A percentile compares a stretch with the other conserved stretches of the same genome.
Evolutionary conservation across 2,329 filamentous ascomycete genomes (phyloP).

Genomic region (Hymenoscyphus occultus): DNA sequence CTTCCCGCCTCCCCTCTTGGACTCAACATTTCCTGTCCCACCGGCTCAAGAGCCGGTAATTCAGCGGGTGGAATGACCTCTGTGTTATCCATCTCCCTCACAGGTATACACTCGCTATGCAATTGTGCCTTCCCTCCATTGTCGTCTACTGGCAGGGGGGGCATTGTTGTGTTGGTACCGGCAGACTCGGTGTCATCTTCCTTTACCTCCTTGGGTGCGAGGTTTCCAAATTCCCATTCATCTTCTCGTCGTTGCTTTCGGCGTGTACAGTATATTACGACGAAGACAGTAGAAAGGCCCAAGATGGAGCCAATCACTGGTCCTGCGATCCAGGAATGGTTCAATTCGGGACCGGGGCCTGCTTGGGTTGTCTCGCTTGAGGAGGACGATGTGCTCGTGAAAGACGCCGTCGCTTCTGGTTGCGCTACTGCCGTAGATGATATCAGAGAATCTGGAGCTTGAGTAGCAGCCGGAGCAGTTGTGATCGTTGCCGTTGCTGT

Average conservation of each 20-base stretch:
- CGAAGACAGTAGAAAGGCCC: constrained; percentile 28
- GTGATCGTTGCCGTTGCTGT: neutral
- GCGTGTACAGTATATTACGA: constrained; percentile 31
- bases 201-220: constrained; percentile 5
- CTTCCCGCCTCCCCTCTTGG: constrained; percentile 14
- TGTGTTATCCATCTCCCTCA: constrained; percentile 24
- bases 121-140: constrained; percentile 23
- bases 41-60: constrained; percentile 29
- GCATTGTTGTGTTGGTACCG: neutral
- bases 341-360: constrained; percentile 15
- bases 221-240: constrained; percentile 15
- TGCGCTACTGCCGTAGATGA: neutral
- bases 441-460: neutral
- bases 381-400: constrained; percentile 6
- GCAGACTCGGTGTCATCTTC: constrained; percentile 16
- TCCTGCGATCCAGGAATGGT: constrained; percentile 29
- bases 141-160: neutral
- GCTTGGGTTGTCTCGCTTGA: constrained; percentile 2
- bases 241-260: constrained; percentile 20
- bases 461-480: neutral
- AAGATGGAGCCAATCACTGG: constrained; percentile 30
- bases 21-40: constrained; percentile 27
- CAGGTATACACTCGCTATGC: constrained; percentile 22
- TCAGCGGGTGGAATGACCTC: constrained; percentile 25
- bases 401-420: neutral